Evolutionary conservation across 2,329 filamentous ascomycete species (phyloP).

Genomic region (Lojkania enalia): DNA sequence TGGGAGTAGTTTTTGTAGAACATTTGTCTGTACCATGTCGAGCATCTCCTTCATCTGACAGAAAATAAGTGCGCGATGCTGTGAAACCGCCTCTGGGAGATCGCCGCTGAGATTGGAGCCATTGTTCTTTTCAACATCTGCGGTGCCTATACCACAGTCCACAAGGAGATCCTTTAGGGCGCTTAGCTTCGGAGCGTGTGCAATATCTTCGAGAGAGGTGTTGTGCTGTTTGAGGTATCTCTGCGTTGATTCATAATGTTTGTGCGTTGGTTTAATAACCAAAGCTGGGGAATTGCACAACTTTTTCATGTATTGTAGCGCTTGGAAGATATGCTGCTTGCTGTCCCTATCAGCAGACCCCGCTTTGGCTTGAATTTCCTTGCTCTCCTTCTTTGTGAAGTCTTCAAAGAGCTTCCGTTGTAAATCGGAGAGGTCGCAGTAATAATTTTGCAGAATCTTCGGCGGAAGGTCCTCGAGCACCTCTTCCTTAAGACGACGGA

Average conservation of each 20-base stretch:
- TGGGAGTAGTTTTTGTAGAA: conserved; percentile 87
- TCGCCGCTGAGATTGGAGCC: conserved; percentile 59
- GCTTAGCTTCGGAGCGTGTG: conserved; percentile 88
- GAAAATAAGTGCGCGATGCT: conserved; percentile 93
- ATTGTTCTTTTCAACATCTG: conserved; percentile 46
- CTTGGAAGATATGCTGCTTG: conserved; percentile 99
- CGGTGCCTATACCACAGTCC: conserved; percentile 92
- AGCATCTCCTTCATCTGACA: conserved; percentile 99
- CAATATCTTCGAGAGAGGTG: conserved; percentile 79
- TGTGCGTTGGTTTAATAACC: conserved; percentile 92
- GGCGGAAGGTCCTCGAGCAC: conserved; percentile 94
- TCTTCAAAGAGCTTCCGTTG: conserved; percentile 96
- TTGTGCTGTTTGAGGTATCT: conserved; percentile 76
- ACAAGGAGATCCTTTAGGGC: conserved; percentile 90
- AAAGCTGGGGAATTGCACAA: conserved; percentile 96
- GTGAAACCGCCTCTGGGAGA: conserved; percentile 80
- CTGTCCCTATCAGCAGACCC: conserved; percentile 80
- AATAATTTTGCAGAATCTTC: conserved; percentile 99
- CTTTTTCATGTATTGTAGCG: conserved; percentile 98
- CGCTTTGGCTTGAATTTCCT: conserved; percentile 81
- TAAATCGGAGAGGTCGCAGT: conserved; percentile 93
- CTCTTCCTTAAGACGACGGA: conserved; percentile 95
- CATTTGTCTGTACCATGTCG: conserved; percentile 95
- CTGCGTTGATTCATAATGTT: conserved; percentile 86
- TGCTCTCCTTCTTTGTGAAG: conserved; percentile 91